A percentile compares a stretch with the other conserved stretches of the same genome.
Evolutionary conservation across 1,139 yeast genomes (phyloP).

Genomic region (Debaryomycetaceae sp.): DNA sequence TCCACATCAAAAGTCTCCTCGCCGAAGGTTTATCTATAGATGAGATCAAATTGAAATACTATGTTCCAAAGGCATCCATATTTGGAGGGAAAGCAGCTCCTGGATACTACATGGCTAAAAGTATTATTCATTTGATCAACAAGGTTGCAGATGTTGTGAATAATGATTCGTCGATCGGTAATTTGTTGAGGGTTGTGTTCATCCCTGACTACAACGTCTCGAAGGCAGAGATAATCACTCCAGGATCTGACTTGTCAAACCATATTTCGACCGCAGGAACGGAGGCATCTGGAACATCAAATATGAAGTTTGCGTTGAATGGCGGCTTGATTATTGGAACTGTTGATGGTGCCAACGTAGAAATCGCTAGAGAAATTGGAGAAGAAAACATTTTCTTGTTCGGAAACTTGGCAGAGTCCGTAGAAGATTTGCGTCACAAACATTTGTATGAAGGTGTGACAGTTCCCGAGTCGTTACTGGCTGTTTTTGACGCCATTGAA

Average conservation of each 20-base stretch:
- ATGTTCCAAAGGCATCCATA: slow-evolving; percentile 72
- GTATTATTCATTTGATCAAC: slow-evolving; percentile 81
- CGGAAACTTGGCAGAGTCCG: slow-evolving; percentile 87
- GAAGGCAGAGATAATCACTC: slow-evolving; percentile 86
- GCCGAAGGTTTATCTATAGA: slow-evolving; percentile 42
- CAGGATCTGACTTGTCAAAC: slow-evolving; percentile 88
- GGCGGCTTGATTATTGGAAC: slow-evolving; percentile 95
- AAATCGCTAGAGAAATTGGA: slow-evolving; percentile 89
- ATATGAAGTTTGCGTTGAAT: slow-evolving; percentile 91
- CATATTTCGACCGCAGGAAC: slow-evolving; percentile 99
- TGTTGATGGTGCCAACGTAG: slow-evolving; percentile 96
- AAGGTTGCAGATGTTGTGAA: slow-evolving; percentile 79
- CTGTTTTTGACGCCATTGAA: slow-evolving; percentile 69
- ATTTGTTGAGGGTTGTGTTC: slow-evolving; percentile 78
- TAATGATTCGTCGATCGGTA: slow-evolving; percentile 69
- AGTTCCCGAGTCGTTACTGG: slow-evolving; percentile 52
- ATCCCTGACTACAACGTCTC: slow-evolving; percentile 92
- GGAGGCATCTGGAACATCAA: slow-evolving; percentile 94
- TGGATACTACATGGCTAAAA: slow-evolving; percentile 92
- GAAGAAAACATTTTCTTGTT: slow-evolving; percentile 90
- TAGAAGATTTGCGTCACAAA: slow-evolving; percentile 76
- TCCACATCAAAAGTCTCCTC: slow-evolving; percentile 67
- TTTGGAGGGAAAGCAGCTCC: slow-evolving; percentile 98
- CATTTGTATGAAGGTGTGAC: slow-evolving; percentile 60
- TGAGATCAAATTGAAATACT: slow-evolving; percentile 58